A percentile compares a stretch with the other conserved stretches of the same genome.
Conservation (phyloP, 345 rosid genomes). For the Populus tremula region DNA sequence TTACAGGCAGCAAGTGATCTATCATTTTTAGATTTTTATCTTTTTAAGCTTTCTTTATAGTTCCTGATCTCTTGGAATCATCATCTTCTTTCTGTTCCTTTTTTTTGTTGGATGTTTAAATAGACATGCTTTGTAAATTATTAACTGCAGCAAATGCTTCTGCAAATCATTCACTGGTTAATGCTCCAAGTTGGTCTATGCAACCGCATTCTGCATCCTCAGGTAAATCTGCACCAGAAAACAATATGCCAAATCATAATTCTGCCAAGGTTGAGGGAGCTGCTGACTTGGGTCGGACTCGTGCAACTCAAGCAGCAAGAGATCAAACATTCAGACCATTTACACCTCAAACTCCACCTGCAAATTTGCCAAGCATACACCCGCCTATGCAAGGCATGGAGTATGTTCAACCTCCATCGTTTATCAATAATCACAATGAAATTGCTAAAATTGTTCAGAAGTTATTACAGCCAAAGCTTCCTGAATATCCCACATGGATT, state of each 20-base stretch:
- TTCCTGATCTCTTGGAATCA: background rate
- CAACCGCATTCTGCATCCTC: constrained; percentile 53
- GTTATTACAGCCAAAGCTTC: constrained; percentile 58
- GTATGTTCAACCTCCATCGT: constrained; percentile 41
- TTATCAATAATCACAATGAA: constrained; percentile 51
- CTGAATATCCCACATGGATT: constrained; percentile 69
- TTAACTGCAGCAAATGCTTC: constrained; percentile 55
- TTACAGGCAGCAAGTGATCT: background rate
- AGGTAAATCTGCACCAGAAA: constrained; percentile 46
- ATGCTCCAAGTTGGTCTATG: constrained; percentile 69
- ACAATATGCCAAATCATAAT: constrained; percentile 47
- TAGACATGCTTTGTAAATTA: constrained; percentile 7
- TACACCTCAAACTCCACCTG: constrained; percentile 47
- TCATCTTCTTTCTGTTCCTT: background rate
- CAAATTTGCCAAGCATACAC: constrained; percentile 46
- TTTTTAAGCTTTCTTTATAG: background rate
- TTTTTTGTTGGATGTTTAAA: background rate
- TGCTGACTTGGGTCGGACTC: constrained; percentile 32
- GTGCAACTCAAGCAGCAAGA: constrained; percentile 42
- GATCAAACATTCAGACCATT: constrained; percentile 62
- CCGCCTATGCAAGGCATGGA: constrained; percentile 57
- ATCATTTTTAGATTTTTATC: background rate
- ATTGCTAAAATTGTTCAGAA: constrained; percentile 71
- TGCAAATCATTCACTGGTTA: constrained; percentile 44
- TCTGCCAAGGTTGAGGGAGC: constrained; percentile 46